A percentile compares a stretch with the other conserved stretches of the same genome.
Conservation (phyloP, 192 early-diverging fungal species). For the Podochytrium sp. region DNA sequence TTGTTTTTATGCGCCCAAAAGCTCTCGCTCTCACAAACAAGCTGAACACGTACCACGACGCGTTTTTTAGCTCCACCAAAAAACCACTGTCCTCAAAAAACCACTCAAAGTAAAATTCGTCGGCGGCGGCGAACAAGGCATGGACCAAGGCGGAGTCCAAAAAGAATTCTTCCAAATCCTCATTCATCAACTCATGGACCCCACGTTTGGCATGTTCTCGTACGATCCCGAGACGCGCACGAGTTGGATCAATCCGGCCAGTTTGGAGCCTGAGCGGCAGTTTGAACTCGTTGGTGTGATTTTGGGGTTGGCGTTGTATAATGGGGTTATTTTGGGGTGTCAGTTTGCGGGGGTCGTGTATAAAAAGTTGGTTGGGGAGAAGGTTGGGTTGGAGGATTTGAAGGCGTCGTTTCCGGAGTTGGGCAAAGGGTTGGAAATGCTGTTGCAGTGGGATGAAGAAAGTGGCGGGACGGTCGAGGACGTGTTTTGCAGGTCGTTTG, state of each 20-base stretch:
- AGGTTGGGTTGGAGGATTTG: slow-evolving; percentile 51
- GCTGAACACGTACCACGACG: not conserved
- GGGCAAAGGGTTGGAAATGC: slow-evolving; percentile 73
- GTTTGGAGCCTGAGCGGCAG: slow-evolving; percentile 52
- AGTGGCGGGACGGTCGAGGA: slow-evolving; percentile 73
- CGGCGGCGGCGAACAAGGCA: slow-evolving; percentile 87
- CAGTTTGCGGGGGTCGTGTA: slow-evolving; percentile 77
- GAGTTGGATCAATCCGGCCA: slow-evolving; percentile 78
- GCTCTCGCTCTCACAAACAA: too few species aligned
- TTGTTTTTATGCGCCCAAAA: too few species aligned
- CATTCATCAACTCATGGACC: slow-evolving; percentile 72
- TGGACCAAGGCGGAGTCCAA: slow-evolving; percentile 95
- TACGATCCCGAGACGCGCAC: slow-evolving; percentile 63
- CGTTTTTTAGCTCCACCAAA: slow-evolving; percentile 48
- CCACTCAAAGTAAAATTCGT: slow-evolving; percentile 87
- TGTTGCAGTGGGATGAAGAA: slow-evolving; percentile 73
- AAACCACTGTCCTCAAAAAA: slow-evolving; percentile 71
- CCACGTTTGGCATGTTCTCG: slow-evolving; percentile 77
- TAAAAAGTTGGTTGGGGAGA: slow-evolving; percentile 68
- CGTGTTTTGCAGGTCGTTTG: slow-evolving; percentile 81
- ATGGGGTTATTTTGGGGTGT: slow-evolving; percentile 78
- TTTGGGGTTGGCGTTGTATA: slow-evolving; percentile 91
- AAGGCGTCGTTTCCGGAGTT: slow-evolving; percentile 67
- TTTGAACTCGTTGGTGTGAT: slow-evolving; percentile 89
- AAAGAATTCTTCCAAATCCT: slow-evolving; percentile 93